These are phyloP conservation scores for Penicillium malachiteum DNA, from an alignment of 495 filamentous ascomycete genomes.

Conservation along the genomic window DNA sequence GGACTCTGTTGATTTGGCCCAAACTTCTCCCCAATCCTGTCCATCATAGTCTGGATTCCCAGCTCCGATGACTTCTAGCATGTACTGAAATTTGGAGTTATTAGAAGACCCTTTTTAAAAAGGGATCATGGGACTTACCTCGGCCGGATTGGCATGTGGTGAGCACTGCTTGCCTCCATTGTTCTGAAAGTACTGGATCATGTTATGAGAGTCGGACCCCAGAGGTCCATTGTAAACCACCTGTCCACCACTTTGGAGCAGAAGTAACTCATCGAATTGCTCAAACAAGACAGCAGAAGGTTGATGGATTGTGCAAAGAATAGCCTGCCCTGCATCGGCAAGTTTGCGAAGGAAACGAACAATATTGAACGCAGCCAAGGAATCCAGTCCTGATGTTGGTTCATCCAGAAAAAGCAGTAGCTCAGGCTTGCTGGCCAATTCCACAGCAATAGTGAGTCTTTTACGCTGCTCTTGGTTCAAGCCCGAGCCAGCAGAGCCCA, in stretches of 20 bases:
- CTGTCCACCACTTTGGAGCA: constrained; percentile 68
- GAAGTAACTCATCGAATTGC: constrained; percentile 69
- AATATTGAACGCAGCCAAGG: constrained; percentile 63
- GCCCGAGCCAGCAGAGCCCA: constrained; percentile 53
- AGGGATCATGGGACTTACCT: constrained; percentile 36
- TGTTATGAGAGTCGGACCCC: constrained; percentile 49
- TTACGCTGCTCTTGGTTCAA: constrained; percentile 64
- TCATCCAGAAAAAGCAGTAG: constrained; percentile 74
- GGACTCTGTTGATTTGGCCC: constrained; percentile 49
- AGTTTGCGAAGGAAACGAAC: constrained; percentile 64
- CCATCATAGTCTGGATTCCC: constrained; percentile 62
- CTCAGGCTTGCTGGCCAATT: constrained; percentile 65
- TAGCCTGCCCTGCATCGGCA: constrained; percentile 67
- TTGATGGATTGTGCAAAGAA: constrained; percentile 80
- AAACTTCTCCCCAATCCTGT: constrained; percentile 62
- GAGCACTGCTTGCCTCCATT: constrained; percentile 62
- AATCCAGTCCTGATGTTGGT: constrained; percentile 74
- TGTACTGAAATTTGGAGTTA: constrained; percentile 40
- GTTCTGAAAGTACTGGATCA: constrained; percentile 63
- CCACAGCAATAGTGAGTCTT: constrained; percentile 65
- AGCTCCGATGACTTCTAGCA: constrained; percentile 66
- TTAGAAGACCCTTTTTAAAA: neutral
- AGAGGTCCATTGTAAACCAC: constrained; percentile 70
- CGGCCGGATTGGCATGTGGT: constrained; percentile 59
- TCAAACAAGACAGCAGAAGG: constrained; percentile 72